Percentiles rank a stretch among this genome's conserved stretches.
Evolutionary conservation across 2,329 filamentous ascomycete genomes (phyloP).

Genomic region (Seiridium unicorne): DNA sequence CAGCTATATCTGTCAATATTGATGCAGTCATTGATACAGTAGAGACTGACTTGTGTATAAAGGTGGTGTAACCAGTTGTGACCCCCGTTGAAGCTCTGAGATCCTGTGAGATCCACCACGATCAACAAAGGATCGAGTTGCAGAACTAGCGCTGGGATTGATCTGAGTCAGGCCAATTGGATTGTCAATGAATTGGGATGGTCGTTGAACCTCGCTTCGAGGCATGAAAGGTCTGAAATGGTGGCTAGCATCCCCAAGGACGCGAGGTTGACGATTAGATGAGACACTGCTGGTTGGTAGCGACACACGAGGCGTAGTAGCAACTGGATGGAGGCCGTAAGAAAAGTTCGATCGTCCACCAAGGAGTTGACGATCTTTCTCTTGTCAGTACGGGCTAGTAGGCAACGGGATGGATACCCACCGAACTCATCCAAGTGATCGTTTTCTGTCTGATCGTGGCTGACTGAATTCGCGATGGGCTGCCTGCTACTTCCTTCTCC

Average conservation of each 20-base stretch:
- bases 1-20: conserved; percentile 13
- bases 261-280: conserved; percentile 15
- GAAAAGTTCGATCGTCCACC: conserved; percentile 11
- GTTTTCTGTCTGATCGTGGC: conserved; percentile 8
- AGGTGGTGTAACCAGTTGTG: conserved; percentile 17
- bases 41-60: conserved; percentile 18
- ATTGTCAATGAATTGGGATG: conserved; percentile 15
- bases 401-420: conserved; percentile 11
- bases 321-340: not conserved
- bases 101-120: conserved; percentile 14
- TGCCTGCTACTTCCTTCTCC: not conserved
- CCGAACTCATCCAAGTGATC: conserved; percentile 24
- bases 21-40: not conserved
- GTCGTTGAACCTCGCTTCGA: conserved; percentile 13
- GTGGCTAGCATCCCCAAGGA: conserved; percentile 29
- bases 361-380: conserved; percentile 23
- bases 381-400: not conserved
- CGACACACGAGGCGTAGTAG: conserved; percentile 17
- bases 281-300: conserved; percentile 13
- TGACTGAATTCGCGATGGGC: not conserved
- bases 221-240: conserved; percentile 23
- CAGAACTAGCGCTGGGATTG: conserved; percentile 11
- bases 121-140: conserved; percentile 11
- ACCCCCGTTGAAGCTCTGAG: conserved; percentile 15
- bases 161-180: conserved; percentile 7